Conservation (phyloP, 305 asterid species). For the Fraxinus albicans region DNA sequence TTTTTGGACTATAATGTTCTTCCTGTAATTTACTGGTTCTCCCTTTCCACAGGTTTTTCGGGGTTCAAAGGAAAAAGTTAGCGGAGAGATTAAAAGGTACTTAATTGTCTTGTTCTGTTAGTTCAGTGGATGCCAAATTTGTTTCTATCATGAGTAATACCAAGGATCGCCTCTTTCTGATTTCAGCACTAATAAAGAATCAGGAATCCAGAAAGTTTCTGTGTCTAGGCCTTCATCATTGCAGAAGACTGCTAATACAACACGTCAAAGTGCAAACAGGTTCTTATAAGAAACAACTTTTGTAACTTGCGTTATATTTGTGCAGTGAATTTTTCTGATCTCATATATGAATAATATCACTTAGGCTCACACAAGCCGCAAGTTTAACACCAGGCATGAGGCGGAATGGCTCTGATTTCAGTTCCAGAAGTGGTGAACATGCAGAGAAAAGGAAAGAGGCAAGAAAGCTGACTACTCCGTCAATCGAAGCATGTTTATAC, state of each 20-base stretch:
- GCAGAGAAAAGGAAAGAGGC: constrained; percentile 69
- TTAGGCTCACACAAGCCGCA: constrained; percentile 39
- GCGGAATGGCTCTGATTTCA: constrained; percentile 38
- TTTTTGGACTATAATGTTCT: background rate
- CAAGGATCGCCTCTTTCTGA: background rate
- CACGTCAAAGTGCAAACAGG: constrained; percentile 52
- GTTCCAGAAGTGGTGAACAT: constrained; percentile 46
- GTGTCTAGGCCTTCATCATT: constrained; percentile 29
- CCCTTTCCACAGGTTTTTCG: constrained; percentile 31
- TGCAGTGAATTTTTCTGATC: constrained; percentile 6
- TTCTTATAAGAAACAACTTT: constrained; percentile 18
- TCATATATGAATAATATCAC: constrained; percentile 16
- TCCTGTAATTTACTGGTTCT: constrained; percentile 5
- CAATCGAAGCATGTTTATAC: background rate
- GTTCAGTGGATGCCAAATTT: background rate
- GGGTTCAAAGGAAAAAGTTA: constrained; percentile 32
- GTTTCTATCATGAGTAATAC: background rate
- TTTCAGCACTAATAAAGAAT: constrained; percentile 39
- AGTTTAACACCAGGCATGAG: constrained; percentile 30
- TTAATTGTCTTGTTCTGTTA: background rate
- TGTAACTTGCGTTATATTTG: constrained; percentile 6
- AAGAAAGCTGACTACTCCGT: constrained; percentile 16
- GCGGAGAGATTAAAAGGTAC: constrained; percentile 50
- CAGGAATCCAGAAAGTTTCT: constrained; percentile 26
- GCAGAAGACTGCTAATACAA: constrained; percentile 31